Conservation (phyloP, 2,329 filamentous ascomycete species). For the Fusarium nanum region DNA sequence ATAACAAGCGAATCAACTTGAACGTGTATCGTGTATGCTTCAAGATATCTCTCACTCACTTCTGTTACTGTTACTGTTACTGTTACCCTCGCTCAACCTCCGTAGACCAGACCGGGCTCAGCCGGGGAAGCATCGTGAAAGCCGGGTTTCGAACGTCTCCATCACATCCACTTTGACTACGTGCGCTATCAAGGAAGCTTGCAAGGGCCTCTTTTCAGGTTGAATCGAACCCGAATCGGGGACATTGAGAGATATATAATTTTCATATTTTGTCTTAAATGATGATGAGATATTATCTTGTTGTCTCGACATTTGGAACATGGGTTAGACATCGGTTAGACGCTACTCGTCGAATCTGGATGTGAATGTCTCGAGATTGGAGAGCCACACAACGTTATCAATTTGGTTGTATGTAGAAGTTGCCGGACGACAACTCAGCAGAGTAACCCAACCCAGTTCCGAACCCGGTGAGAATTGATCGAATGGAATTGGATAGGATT, state of each 20-base stretch:
- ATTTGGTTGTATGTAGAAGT: conserved; percentile 5
- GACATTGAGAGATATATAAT: conserved; percentile 8
- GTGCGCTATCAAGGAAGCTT: conserved; percentile 31
- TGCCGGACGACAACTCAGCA: conserved; percentile 27
- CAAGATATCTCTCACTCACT: conserved; percentile 17
- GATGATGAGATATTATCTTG: neutral
- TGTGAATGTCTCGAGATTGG: conserved; percentile 16
- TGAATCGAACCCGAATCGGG: conserved; percentile 33
- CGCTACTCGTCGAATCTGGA: neutral
- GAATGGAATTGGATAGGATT: neutral
- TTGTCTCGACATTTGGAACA: conserved; percentile 17
- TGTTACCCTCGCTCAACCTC: conserved; percentile 25
- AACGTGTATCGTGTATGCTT: conserved; percentile 13
- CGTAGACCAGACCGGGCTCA: conserved; percentile 7
- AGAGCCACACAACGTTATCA: conserved; percentile 28
- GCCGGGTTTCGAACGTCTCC: conserved; percentile 21
- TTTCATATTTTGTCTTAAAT: neutral
- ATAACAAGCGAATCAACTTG: neutral
- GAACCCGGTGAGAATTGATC: conserved; percentile 32
- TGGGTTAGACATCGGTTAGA: conserved; percentile 16
- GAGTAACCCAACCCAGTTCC: conserved; percentile 36
- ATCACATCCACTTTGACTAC: conserved; percentile 27
- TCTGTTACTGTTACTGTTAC: neutral
- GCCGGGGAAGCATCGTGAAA: conserved; percentile 27
- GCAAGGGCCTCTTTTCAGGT: neutral